Evolutionary conservation across 768 basidiomycete species (phyloP), one percentile per base, ranked within the genome.

Genomic region (Multifurca ochricompacta): DNA sequence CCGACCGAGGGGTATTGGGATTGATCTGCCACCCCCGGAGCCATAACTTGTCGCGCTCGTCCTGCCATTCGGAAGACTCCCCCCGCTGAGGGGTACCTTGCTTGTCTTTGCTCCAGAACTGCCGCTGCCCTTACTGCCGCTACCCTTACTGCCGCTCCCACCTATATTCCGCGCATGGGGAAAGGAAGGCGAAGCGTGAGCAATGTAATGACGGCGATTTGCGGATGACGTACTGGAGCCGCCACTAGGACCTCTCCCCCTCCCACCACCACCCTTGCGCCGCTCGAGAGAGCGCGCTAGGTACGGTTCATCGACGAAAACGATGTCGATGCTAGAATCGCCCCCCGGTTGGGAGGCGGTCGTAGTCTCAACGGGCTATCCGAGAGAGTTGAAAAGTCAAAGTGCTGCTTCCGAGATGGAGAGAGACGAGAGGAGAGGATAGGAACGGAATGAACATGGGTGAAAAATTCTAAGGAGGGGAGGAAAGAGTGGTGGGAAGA

Each of bases 41-140:
- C 63, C 62, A 43, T 67, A 68, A 6, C 62, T 47, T n/a, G 59
- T 56, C 8, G 58, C 62, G 27, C 53, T 51, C 10, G 45, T 55
- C 53, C 55, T 56, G 19, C 55, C 51, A 3, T 54, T 54, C 18
- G 53, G 31, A 7, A 48, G 30, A 1, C 6, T n/a, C 21, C 6
- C 21, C 8, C 45, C 31, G 11, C 5, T 3, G 2, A 48, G 45
- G 7, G 37, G 37, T 23, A 54, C 53, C 28, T 34, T 48, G 9
- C 37, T 40, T 18, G 52, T 4, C 18, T 25, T 43, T n/a, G n/a
- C n/a, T 25, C 31, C 41, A 6, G 40, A 18, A n/a, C 45, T 36
- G n/a, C n/a, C n/a, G 34, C 54, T 32, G 14, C 51, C 21, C 19
- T 51, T 53, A 32, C 56, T 34, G 9, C 59, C 34, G 34, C 54